These are phyloP conservation scores for Ballota nigra DNA, from an alignment of 257 asterid genomes.

Conservation along the genomic window DNA sequence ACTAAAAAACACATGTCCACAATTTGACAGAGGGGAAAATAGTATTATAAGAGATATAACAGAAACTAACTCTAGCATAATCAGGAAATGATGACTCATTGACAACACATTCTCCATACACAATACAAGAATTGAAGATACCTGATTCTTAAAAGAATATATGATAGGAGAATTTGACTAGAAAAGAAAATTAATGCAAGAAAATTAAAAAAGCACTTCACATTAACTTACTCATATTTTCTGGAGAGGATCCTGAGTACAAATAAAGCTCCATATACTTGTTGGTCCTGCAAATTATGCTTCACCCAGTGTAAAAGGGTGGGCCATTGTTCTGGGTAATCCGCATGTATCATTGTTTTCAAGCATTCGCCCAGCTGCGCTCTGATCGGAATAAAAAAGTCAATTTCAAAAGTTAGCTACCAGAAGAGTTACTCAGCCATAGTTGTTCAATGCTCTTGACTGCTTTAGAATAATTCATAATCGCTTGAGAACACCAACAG, in stretches of 20 bases:
- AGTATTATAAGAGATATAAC: neutral
- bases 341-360: slow-evolving; percentile 80
- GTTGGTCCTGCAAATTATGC: slow-evolving; percentile 80
- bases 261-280: slow-evolving; percentile 87
- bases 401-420: slow-evolving; percentile 19
- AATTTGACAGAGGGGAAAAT: neutral
- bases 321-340: slow-evolving; percentile 99
- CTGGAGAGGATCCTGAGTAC: slow-evolving; percentile 90
- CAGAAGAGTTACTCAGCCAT: slow-evolving; percentile 14
- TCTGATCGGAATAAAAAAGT: slow-evolving; percentile 43
- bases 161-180: neutral
- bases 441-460: neutral
- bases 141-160: neutral
- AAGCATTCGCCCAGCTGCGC: slow-evolving; percentile 93
- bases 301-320: slow-evolving; percentile 86
- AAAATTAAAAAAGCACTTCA: neutral
- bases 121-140: neutral
- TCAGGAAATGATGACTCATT: neutral
- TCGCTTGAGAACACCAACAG: neutral
- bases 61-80: slow-evolving; percentile 19
- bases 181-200: neutral
- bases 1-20: neutral
- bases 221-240: slow-evolving; percentile 87
- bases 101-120: neutral
- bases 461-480: neutral